These are phyloP conservation scores for Quercus agrifolia DNA, from an alignment of 306 rosid species.

Conservation along the genomic window DNA sequence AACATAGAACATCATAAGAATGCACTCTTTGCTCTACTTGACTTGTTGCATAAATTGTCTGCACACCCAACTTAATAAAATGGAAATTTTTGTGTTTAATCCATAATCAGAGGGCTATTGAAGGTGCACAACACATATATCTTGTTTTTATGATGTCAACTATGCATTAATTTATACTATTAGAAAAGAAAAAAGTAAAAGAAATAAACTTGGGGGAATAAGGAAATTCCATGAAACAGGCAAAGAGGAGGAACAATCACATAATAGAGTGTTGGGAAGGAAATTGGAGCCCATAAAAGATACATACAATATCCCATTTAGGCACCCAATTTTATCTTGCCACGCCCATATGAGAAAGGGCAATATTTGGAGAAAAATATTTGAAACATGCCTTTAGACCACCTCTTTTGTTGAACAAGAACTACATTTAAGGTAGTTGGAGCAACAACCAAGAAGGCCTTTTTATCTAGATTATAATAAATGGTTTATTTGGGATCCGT, in stretches of 20 bases:
- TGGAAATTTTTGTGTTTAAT: too few species aligned
- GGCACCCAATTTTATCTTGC: constrained; percentile 46
- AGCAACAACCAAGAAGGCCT: constrained; percentile 57
- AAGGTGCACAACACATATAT: too few species aligned
- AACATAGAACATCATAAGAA: too few species aligned
- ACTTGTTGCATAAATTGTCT: too few species aligned
- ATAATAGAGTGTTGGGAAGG: constrained; percentile 51
- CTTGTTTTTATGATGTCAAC: not conserved
- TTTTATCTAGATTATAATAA: constrained; percentile 54
- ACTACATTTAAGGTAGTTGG: constrained; percentile 47
- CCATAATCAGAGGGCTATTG: too few species aligned
- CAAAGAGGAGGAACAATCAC: constrained; percentile 50
- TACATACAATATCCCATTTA: constrained; percentile 60
- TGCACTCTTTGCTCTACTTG: too few species aligned
- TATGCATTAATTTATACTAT: not conserved
- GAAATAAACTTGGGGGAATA: constrained; percentile 60
- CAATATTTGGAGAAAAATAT: constrained; percentile 64
- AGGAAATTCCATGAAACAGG: constrained; percentile 47
- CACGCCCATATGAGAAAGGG: constrained; percentile 68
- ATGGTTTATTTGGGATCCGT: not conserved
- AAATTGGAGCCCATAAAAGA: constrained; percentile 70
- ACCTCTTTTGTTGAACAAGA: constrained; percentile 50
- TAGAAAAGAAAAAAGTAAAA: not conserved
- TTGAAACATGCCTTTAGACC: constrained; percentile 60
- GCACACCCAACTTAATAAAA: too few species aligned